phyloP scores from a whole-genome alignment of 345 rosid species.

The Combretum micranthum region DNA sequence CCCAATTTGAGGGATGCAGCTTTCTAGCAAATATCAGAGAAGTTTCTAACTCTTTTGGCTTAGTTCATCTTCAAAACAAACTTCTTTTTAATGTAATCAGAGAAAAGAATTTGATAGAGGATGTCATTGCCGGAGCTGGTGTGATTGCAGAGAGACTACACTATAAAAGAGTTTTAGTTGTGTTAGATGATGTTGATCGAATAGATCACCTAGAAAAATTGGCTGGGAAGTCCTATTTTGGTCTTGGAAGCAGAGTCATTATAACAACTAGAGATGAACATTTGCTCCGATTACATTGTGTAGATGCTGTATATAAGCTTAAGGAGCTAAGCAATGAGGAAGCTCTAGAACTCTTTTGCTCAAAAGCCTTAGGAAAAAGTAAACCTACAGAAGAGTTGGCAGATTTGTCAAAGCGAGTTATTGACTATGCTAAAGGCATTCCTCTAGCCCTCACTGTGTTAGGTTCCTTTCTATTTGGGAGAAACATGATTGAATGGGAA shows the following conservation, averaged over 20 bases:
- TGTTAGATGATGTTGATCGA: slow-evolving; percentile 16
- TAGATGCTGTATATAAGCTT: background rate
- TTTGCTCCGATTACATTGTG: background rate
- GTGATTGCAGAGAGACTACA: background rate
- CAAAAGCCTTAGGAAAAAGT: slow-evolving; percentile 3
- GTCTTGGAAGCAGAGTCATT: slow-evolving; percentile 10
- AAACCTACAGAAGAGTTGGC: background rate
- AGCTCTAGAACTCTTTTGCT: background rate
- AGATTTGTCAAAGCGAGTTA: background rate
- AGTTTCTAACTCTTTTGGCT: too few relatives aligned
- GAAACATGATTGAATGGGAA: too few relatives aligned
- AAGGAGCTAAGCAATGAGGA: background rate
- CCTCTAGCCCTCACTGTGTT: too few relatives aligned
- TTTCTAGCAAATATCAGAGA: too few relatives aligned
- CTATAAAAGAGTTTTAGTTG: too few relatives aligned
- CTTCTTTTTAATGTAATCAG: too few relatives aligned
- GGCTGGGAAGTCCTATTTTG: slow-evolving; percentile 5
- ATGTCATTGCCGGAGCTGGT: background rate
- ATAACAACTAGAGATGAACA: slow-evolving; percentile 12
- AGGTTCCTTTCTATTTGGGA: too few relatives aligned
- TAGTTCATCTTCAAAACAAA: too few relatives aligned
- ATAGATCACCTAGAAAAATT: background rate
- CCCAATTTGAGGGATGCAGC: slow-evolving; percentile 20
- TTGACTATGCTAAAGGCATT: background rate
- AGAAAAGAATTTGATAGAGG: background rate